Evolutionary conservation across 2,329 filamentous ascomycete genomes (phyloP).

Genomic region (Ophiocordyceps robertsii): DNA sequence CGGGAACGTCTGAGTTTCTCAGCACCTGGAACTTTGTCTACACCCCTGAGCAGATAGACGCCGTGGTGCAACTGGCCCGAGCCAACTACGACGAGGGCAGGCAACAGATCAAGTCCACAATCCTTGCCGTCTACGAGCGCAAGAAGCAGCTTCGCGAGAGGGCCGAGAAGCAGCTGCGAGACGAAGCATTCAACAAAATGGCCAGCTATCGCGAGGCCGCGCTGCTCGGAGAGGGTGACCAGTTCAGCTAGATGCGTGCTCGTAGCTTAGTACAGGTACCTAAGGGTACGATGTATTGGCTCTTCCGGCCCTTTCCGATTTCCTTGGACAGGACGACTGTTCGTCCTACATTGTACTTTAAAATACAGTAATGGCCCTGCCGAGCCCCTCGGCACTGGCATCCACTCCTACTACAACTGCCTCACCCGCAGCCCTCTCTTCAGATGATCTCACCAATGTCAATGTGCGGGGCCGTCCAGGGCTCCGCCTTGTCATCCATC

Average conservation of each 20-base stretch:
- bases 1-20: constrained; percentile 71
- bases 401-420: too few relatives aligned
- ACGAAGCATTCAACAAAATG: constrained; percentile 29
- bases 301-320: not conserved
- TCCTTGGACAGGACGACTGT: not conserved
- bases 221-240: constrained; percentile 48
- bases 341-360: constrained; percentile 25
- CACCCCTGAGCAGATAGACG: constrained; percentile 77
- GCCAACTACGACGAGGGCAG: constrained; percentile 80
- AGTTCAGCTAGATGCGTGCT: constrained; percentile 36
- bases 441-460: constrained; percentile 59
- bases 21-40: constrained; percentile 98
- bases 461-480: constrained; percentile 55
- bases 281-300: too few relatives aligned
- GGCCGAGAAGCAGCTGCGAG: constrained; percentile 25
- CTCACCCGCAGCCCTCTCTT: constrained; percentile 4
- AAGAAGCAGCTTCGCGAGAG: constrained; percentile 60
- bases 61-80: constrained; percentile 65
- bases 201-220: constrained; percentile 37
- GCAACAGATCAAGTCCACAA: constrained; percentile 62
- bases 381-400: too few relatives aligned
- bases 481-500: constrained; percentile 43
- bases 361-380: constrained; percentile 16
- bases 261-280: too few relatives aligned
- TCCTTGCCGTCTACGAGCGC: constrained; percentile 83